Conservation (phyloP, 805 yeast species). For the Metschnikowia proteae region DNA sequence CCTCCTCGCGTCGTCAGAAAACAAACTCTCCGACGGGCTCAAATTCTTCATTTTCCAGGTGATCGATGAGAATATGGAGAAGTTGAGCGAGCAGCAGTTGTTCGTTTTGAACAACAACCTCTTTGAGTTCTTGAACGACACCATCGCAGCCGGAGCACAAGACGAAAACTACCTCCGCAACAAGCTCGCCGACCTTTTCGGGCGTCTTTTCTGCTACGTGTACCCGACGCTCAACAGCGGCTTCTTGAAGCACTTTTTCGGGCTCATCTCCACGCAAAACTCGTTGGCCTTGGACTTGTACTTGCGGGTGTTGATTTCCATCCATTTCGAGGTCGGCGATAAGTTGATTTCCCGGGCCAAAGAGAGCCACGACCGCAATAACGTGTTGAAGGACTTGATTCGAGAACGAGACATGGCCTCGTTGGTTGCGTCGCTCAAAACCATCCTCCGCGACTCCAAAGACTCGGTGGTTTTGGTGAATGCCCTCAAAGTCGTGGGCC, state of each 20-base stretch:
- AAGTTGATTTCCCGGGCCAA: slow-evolving; percentile 73
- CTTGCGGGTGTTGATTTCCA: slow-evolving; percentile 63
- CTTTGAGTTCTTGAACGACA: slow-evolving; percentile 40
- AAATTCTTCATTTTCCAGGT: slow-evolving; percentile 70
- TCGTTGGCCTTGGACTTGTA: slow-evolving; percentile 55
- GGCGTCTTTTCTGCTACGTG: slow-evolving; percentile 33
- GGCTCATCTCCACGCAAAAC: slow-evolving; percentile 18
- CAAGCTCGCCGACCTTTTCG: slow-evolving; percentile 34
- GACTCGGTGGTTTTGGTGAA: slow-evolving; percentile 49
- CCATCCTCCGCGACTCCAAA: slow-evolving; percentile 38
- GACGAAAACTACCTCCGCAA: slow-evolving; percentile 34
- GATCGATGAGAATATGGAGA: slow-evolving; percentile 52
- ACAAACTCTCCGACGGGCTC: slow-evolving; percentile 46
- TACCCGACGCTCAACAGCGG: slow-evolving; percentile 31
- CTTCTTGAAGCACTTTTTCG: slow-evolving; percentile 31
- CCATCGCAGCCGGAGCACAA: slow-evolving; percentile 17
- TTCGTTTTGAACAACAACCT: slow-evolving; percentile 44
- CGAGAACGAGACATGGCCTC: slow-evolving; percentile 70
- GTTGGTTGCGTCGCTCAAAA: slow-evolving; percentile 65
- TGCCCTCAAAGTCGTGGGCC: slow-evolving; percentile 67
- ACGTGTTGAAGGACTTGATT: slow-evolving; percentile 73
- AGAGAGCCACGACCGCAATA: slow-evolving; percentile 60
- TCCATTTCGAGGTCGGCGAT: slow-evolving; percentile 93
- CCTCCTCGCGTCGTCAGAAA: slow-evolving; percentile 25
- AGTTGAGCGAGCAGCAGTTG: slow-evolving; percentile 44